Evolutionary conservation across 2,329 filamentous ascomycete genomes (phyloP), one percentile per base, ranked within the genome.

Genomic region (Penicillium sp.): DNA sequence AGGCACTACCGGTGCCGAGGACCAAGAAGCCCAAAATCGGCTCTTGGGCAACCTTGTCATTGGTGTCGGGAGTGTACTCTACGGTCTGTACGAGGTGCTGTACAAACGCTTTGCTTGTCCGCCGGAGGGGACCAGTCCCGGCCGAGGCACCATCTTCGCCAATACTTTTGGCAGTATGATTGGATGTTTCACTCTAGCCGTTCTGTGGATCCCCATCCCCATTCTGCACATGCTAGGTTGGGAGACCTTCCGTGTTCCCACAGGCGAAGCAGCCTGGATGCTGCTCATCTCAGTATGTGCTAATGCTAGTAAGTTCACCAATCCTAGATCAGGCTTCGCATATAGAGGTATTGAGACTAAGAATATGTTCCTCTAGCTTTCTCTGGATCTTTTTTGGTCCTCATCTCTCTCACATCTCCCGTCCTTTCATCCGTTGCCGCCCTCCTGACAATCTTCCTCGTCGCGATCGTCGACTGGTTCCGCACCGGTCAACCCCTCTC

Each of bases 31-130:
- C 0, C 84, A 84, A 48, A 89, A 89, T 67, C 85, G 93, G 19
- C 84, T 93, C 13, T 75, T 94, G 0, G 95, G 95, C 6, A 99
- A 99, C 73, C 79, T 98, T 42, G 86, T 99, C 70, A 99, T 99
- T 70, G 94, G 94, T 38, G 78, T 92, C 26, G 95, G 95, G 10
- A 95, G 90, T 66, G 88, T 99, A 6, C 84, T 99, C 19, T 99
- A 99, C 76, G 95, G 95, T 0, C 88, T 99, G 52, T 99, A 99
- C 78, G 95, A 99, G 77, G 95, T 99, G 6, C 78, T 99, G 42
- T 99, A 99, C 81, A 99, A 99, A 82, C 88, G 89, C 61, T 88
- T 89, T 61, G 94, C 94, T 14, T 99, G 95, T 74, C 95, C 95
- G 11, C 95, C 95, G 0, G 93, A 97, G 67, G 93, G 93, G 53